phyloP scores from a whole-genome alignment of 768 basidiomycete genomes.

The Porphyrellus cyaneotinctus region DNA sequence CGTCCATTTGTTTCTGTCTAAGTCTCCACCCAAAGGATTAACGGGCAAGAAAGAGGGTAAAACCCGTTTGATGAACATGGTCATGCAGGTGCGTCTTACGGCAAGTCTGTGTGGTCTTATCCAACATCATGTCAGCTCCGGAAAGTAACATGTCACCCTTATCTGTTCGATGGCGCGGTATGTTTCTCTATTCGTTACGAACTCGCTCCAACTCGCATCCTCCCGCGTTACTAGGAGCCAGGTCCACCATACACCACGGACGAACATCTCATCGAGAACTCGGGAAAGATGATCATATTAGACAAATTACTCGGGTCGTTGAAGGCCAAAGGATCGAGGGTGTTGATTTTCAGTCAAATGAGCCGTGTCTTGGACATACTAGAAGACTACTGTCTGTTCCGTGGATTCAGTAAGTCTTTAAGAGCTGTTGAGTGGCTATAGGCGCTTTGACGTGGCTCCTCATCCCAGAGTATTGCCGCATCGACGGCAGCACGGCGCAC shows the following conservation, averaged over 20 bases:
- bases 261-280: conserved; percentile 91
- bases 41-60: conserved; percentile 99
- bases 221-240: conserved; percentile 61
- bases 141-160: conserved; percentile 88
- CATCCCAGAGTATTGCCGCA: conserved; percentile 83
- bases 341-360: conserved; percentile 99
- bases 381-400: conserved; percentile 95
- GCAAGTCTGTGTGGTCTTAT: not conserved
- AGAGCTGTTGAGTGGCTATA: not conserved
- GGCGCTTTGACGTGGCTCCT: conserved; percentile 2
- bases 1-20: not conserved
- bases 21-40: conserved; percentile 47
- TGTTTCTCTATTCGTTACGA: conserved; percentile 15
- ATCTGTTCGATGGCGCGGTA: conserved; percentile 90
- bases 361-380: conserved; percentile 95
- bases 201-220: not conserved
- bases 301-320: conserved; percentile 86
- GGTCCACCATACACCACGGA: conserved; percentile 98
- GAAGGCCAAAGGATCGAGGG: conserved; percentile 91
- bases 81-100: conserved; percentile 77
- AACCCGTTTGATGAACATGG: conserved; percentile 96
- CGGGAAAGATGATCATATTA: conserved; percentile 96
- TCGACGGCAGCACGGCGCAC: conserved; percentile 93
- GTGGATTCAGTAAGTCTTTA: conserved; percentile 67
- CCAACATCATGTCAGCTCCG: conserved; percentile 42